phyloP scores from a whole-genome alignment of 1,284 basidiomycete species.

The Cryptococcus hybrid region DNA sequence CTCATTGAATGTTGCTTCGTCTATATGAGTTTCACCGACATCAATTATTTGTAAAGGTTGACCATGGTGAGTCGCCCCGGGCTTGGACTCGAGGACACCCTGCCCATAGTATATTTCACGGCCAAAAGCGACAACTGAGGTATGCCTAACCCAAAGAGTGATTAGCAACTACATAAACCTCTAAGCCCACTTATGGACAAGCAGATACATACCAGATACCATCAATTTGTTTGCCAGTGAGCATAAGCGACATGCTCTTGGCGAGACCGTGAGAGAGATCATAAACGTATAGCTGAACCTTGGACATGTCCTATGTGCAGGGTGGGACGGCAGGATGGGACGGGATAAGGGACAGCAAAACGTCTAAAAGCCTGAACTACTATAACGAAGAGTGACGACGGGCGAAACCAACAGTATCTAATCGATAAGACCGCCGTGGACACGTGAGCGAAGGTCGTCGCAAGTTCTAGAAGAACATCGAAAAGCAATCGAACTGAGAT shows the following conservation, averaged over 20 bases:
- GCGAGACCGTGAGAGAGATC: constrained; percentile 85
- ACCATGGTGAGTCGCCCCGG: constrained; percentile 80
- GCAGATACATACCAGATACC: constrained; percentile 69
- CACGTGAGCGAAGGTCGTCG: no score
- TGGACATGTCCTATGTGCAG: constrained; percentile 34
- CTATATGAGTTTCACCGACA: constrained; percentile 76
- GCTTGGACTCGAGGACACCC: constrained; percentile 65
- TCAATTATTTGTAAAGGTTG: constrained; percentile 70
- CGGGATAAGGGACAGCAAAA: background rate
- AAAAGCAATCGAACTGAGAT: no score
- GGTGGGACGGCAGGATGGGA: background rate
- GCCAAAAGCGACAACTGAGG: constrained; percentile 79
- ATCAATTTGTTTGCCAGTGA: constrained; percentile 82
- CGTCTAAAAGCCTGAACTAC: background rate
- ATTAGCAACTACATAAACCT: background rate
- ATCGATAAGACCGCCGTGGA: no score
- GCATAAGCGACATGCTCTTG: constrained; percentile 65
- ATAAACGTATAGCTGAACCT: constrained; percentile 80
- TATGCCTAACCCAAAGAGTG: constrained; percentile 54
- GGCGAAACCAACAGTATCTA: no score
- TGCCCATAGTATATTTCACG: constrained; percentile 87
- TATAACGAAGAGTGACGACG: background rate
- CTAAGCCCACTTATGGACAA: background rate
- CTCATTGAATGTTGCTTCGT: constrained; percentile 77
- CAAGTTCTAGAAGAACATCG: no score